Base-by-base conservation (phyloP, 1,284 basidiomycete species). In the Papiliotrema fonsecae region DNA sequence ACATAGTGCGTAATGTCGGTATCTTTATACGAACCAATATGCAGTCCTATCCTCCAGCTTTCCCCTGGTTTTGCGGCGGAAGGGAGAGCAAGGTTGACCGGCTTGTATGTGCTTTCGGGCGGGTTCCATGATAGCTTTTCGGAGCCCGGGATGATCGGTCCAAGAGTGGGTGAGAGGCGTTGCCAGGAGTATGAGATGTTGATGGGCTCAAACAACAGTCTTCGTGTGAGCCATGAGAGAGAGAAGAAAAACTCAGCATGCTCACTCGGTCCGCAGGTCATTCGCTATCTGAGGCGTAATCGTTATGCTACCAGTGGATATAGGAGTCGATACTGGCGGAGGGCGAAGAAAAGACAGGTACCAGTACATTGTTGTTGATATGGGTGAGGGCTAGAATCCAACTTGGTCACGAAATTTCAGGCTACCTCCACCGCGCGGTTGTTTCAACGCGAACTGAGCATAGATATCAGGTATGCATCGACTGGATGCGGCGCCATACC, bases 71-170 rank as follows among this genome's bases (percentile, higher is more conserved):
- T 70, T 1, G 78, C 71, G 18, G 72, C 71, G 0, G 75, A 67
- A 1, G 88, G 87, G 3, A 81, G 73, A 0, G 83, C 81, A 0
- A 92, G 77, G 1, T 76, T 67, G 1, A 89, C 76, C 42, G 83
- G 80, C 61, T 86, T 87, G 75, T 89, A 90, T 6, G 84, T 82
- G 41, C 77, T 82, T 19, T 75, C 73, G 32, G 78, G 76, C 10
- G 79, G 78, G 77, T 81, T 39, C 45, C 65, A 91, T 1, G 81
- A 14, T 11, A 43, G 4, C 18, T 9, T 6, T 22, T 43, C 41
- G 9, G 9, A 6, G 18, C 41, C 41, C 4, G 41, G n/a, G 7
- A 31, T 14, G 26, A 27, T 21, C 19, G 10, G 16, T 16, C 25
- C 21, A n/a, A 49, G 26, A 4, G 31, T 31, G 1, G 47, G 60